phyloP scores from a whole-genome alignment of 2,329 filamentous ascomycete species.

The Microsporum canis region DNA sequence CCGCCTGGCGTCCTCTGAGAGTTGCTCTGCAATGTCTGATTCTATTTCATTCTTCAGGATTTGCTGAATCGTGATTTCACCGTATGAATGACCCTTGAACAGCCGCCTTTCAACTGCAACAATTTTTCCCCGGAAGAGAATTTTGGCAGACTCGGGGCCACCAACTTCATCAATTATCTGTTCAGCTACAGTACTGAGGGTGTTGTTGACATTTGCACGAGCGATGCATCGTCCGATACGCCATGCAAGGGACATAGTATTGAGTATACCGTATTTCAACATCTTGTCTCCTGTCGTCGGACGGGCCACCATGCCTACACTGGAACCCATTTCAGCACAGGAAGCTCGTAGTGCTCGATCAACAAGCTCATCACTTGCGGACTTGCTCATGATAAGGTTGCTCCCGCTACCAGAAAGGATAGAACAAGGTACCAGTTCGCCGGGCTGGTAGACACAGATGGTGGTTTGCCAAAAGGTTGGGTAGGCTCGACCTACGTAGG shows the following conservation, averaged over 20 bases:
- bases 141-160: slow-evolving; percentile 41
- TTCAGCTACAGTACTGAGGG: slow-evolving; percentile 45
- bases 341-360: slow-evolving; percentile 34
- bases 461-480: slow-evolving; percentile 39
- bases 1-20: slow-evolving; percentile 9
- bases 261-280: slow-evolving; percentile 27
- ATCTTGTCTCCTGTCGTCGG: slow-evolving; percentile 32
- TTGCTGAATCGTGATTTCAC: slow-evolving; percentile 47
- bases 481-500: slow-evolving; percentile 30
- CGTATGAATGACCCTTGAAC: slow-evolving; percentile 48
- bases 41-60: slow-evolving; percentile 30
- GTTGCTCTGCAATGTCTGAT: slow-evolving; percentile 13
- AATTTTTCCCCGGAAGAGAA: slow-evolving; percentile 56
- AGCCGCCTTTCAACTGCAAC: slow-evolving; percentile 46
- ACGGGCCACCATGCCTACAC: slow-evolving; percentile 32
- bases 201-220: slow-evolving; percentile 39
- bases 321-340: slow-evolving; percentile 32
- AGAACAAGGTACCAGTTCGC: slow-evolving; percentile 33
- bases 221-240: slow-evolving; percentile 50
- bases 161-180: slow-evolving; percentile 49
- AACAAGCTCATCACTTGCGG: slow-evolving; percentile 33
- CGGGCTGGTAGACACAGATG: slow-evolving; percentile 32
- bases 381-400: slow-evolving; percentile 34
- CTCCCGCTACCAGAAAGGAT: slow-evolving; percentile 39
- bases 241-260: slow-evolving; percentile 37